Conservation (phyloP, 345 rosid genomes). For the Populus tremula region DNA sequence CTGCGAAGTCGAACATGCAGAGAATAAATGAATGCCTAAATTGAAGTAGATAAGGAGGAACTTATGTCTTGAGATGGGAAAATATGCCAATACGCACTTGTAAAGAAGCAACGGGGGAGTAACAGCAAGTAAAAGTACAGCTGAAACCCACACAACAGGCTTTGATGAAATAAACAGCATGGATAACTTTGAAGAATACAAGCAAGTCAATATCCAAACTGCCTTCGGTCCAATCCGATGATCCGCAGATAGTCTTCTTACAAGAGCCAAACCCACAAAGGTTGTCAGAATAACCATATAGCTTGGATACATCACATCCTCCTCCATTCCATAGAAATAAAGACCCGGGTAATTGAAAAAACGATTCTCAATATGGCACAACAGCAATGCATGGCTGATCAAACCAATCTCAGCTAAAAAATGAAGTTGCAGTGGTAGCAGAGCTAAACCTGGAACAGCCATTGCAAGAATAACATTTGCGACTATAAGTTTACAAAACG, state of each 20-base stretch:
- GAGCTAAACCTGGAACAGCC: conserved; percentile 90
- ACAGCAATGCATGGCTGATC: conserved; percentile 69
- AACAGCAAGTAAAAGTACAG: conserved; percentile 75
- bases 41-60: background rate
- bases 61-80: background rate
- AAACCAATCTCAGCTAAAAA: conserved; percentile 78
- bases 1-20: conserved; percentile 45
- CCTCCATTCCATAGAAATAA: conserved; percentile 86
- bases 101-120: conserved; percentile 92
- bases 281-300: conserved; percentile 94
- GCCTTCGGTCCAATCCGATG: conserved; percentile 75
- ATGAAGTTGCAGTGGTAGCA: conserved; percentile 73
- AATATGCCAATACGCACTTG: conserved; percentile 48
- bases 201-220: conserved; percentile 88
- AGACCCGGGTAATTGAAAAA: conserved; percentile 85
- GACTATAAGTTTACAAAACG: conserved; percentile 85
- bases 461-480: conserved; percentile 79
- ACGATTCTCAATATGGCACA: conserved; percentile 82
- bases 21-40: conserved; percentile 1
- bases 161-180: conserved; percentile 86
- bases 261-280: conserved; percentile 74
- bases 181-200: conserved; percentile 85
- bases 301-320: conserved; percentile 97
- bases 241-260: conserved; percentile 72
- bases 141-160: conserved; percentile 83